These are phyloP conservation scores for Suhomyces bolitotheri DNA, from an alignment of 1,139 yeast genomes.

Conservation along the genomic window DNA sequence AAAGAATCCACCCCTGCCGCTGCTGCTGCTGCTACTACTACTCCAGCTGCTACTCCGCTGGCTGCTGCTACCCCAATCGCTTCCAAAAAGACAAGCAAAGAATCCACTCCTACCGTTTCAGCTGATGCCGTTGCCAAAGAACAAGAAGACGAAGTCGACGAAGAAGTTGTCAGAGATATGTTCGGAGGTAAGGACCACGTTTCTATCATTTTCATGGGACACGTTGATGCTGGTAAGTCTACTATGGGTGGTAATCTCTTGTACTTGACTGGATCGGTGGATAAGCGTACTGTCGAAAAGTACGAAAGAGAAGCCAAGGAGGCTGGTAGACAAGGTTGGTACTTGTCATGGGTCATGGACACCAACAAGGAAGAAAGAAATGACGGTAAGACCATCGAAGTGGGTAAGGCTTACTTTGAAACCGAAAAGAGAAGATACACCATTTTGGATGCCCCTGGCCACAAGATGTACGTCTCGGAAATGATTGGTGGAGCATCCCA, in stretches of 20 bases:
- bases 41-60: constrained; percentile 19
- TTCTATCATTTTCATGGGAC: constrained; percentile 98
- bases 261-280: constrained; percentile 93
- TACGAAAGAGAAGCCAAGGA: constrained; percentile 98
- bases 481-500: constrained; percentile 99
- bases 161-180: constrained; percentile 84
- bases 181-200: constrained; percentile 97
- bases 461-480: constrained; percentile 96
- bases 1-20: constrained; percentile 19
- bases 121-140: constrained; percentile 62
- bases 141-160: constrained; percentile 85
- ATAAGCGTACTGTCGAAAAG: constrained; percentile 98
- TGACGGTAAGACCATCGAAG: constrained; percentile 98
- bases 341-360: constrained; percentile 98
- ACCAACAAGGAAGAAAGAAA: constrained; percentile 98
- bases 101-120: constrained; percentile 25
- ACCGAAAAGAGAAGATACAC: constrained; percentile 98
- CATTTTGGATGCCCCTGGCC: constrained; percentile 98
- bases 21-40: constrained; percentile 19
- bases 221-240: constrained; percentile 98
- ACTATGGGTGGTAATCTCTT: constrained; percentile 98
- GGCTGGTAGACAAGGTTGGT: constrained; percentile 99
- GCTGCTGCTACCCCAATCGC: constrained; percentile 17
- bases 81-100: constrained; percentile 18
- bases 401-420: constrained; percentile 96